These are phyloP conservation scores for Wickerhamomyces alni DNA, from an alignment of 805 yeast genomes.

Conservation along the genomic window DNA sequence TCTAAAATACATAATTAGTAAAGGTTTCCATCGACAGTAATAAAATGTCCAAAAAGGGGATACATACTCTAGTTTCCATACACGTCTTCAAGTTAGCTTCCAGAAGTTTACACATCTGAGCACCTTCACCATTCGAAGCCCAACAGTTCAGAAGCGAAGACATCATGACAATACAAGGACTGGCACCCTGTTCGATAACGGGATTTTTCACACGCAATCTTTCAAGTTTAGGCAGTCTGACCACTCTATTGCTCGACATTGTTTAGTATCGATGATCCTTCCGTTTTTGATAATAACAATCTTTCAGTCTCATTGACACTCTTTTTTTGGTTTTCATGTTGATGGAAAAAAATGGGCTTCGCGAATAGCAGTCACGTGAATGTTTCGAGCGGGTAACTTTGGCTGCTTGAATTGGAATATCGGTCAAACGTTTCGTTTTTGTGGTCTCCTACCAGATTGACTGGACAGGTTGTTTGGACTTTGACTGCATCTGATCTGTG, in stretches of 20 bases:
- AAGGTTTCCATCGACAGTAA: conserved; percentile 17
- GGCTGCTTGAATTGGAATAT: too few relatives aligned
- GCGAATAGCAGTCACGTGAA: background rate
- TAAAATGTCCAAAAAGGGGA: conserved; percentile 6
- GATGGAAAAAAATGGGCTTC: background rate
- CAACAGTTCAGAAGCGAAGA: conserved; percentile 86
- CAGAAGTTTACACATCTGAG: conserved; percentile 54
- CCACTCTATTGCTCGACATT: conserved; percentile 32
- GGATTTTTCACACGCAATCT: conserved; percentile 66
- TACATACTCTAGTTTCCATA: conserved; percentile 42
- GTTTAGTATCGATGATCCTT: background rate
- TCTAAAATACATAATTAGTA: background rate
- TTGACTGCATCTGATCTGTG: too few relatives aligned
- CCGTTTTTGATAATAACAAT: too few relatives aligned
- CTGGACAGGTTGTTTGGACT: too few relatives aligned
- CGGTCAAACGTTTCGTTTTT: too few relatives aligned
- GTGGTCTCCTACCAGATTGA: too few relatives aligned
- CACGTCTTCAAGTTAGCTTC: conserved; percentile 71
- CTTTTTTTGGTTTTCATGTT: background rate
- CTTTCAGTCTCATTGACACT: too few relatives aligned
- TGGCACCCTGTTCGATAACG: conserved; percentile 47
- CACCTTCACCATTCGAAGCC: conserved; percentile 92
- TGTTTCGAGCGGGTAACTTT: too few relatives aligned
- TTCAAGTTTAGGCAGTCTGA: conserved; percentile 68
- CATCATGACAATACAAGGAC: conserved; percentile 77